Evolutionary conservation across 306 rosid species (phyloP).

Genomic region (Pachyrhizus erosus): DNA sequence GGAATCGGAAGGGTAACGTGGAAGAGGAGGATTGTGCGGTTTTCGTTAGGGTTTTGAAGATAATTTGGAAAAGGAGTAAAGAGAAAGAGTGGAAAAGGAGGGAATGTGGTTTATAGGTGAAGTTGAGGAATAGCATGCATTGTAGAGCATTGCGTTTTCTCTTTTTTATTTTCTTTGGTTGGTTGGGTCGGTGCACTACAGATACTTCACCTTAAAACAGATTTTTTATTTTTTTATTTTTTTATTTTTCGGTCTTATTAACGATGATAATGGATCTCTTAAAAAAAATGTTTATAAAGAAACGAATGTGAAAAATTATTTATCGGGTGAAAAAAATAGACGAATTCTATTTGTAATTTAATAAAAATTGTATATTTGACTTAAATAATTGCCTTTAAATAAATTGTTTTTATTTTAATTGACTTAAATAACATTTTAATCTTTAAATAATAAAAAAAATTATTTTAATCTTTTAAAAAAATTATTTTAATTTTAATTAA

Average conservation of each 20-base stretch:
- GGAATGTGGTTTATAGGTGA: conserved; percentile 32
- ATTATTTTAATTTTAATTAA: too few relatives aligned
- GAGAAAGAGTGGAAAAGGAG: conserved; percentile 20
- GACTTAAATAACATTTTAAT: too few relatives aligned
- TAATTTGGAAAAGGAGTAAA: background rate
- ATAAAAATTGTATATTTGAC: too few relatives aligned
- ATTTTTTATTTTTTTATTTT: background rate
- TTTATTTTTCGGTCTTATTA: background rate
- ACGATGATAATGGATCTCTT: too few relatives aligned
- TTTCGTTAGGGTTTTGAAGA: conserved; percentile 57
- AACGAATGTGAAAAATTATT: background rate
- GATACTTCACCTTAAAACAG: background rate
- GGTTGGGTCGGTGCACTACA: conserved; percentile 5
- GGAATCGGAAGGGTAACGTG: conserved; percentile 6
- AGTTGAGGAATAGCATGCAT: conserved; percentile 40
- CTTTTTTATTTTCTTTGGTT: background rate
- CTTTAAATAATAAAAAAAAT: too few relatives aligned
- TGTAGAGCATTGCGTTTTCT: background rate
- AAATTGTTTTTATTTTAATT: too few relatives aligned
- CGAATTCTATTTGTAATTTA: background rate
- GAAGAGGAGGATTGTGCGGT: background rate
- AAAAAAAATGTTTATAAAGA: too few relatives aligned
- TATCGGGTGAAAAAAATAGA: background rate
- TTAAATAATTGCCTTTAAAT: too few relatives aligned
- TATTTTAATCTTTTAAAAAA: too few relatives aligned